These are phyloP conservation scores for Clitopilus passeckerianus DNA, from an alignment of 768 basidiomycete genomes.

Conservation along the genomic window DNA sequence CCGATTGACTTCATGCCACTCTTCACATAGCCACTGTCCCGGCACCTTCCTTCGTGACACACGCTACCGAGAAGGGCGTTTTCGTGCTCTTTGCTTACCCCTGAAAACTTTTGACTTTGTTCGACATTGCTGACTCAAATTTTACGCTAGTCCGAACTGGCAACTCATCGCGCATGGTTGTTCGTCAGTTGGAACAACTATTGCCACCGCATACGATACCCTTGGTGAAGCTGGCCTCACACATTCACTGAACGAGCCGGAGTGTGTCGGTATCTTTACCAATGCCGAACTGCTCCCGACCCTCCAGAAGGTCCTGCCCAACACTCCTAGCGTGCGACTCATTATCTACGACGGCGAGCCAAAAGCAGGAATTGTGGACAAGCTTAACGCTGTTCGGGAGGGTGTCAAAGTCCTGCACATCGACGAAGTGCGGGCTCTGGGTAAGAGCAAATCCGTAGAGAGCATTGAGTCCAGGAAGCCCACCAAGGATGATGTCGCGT, in stretches of 20 bases:
- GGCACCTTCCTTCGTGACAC: not conserved
- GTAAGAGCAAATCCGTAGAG: constrained; percentile 50
- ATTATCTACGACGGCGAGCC: constrained; percentile 86
- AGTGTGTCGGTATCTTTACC: constrained; percentile 82
- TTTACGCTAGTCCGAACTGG: constrained; percentile 66
- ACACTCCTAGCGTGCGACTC: constrained; percentile 71
- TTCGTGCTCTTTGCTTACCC: not conserved
- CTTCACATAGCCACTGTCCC: not conserved
- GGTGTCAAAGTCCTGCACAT: constrained; percentile 58
- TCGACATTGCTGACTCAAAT: constrained; percentile 6
- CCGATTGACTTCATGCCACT: not conserved
- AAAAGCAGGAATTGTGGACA: constrained; percentile 44
- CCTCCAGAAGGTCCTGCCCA: constrained; percentile 62
- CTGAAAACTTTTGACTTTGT: not conserved
- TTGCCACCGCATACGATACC: constrained; percentile 96
- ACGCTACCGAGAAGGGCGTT: not conserved
- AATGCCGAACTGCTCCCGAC: constrained; percentile 87
- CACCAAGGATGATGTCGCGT: constrained; percentile 36
- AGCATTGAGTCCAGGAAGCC: constrained; percentile 42
- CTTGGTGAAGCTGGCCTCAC: constrained; percentile 84
- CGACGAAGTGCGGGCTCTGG: constrained; percentile 68
- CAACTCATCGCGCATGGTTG: constrained; percentile 85
- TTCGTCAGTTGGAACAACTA: constrained; percentile 67
- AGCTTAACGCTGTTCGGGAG: constrained; percentile 51
- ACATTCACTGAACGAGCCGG: constrained; percentile 83